A percentile compares a stretch with the other conserved stretches of the same genome.
Evolutionary conservation across 805 yeast genomes (phyloP).

Genomic region (Schwanniomyces sp.): DNA sequence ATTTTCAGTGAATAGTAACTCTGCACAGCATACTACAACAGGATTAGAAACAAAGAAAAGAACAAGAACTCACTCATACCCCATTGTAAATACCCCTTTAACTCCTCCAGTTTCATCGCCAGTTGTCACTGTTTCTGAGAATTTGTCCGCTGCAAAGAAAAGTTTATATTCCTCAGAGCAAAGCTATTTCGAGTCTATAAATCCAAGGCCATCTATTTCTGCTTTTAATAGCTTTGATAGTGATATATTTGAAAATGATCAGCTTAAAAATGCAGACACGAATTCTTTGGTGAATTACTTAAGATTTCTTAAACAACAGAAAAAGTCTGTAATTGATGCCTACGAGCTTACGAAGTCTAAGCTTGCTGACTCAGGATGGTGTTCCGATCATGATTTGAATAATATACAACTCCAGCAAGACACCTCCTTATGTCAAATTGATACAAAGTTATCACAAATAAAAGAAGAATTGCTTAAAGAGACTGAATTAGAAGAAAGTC

Average conservation of each 20-base stretch:
- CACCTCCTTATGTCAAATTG: constrained; percentile 35
- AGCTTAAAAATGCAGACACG: constrained; percentile 20
- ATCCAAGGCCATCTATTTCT: constrained; percentile 3
- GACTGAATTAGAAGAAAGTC: constrained; percentile 17
- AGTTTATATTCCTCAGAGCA: constrained; percentile 32
- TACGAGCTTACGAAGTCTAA: constrained; percentile 31
- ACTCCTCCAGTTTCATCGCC: constrained; percentile 37
- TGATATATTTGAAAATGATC: constrained; percentile 11
- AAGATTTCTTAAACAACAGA: constrained; percentile 32
- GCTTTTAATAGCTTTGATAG: background rate
- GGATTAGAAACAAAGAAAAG: constrained; percentile 7
- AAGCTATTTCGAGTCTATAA: constrained; percentile 29
- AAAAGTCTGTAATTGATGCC: constrained; percentile 31
- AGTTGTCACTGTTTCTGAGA: constrained; percentile 38
- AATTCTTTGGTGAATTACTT: constrained; percentile 29
- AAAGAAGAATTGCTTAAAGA: constrained; percentile 35
- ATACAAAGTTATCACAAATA: constrained; percentile 35
- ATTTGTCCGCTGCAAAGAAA: constrained; percentile 25
- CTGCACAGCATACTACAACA: background rate
- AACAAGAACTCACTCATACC: constrained; percentile 19
- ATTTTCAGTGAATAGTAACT: background rate
- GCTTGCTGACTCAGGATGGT: constrained; percentile 40
- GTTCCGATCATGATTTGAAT: constrained; percentile 40
- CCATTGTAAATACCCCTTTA: constrained; percentile 3
- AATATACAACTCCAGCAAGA: constrained; percentile 40